Evolutionary conservation across 2,329 filamentous ascomycete genomes (phyloP), one percentile per base, ranked within the genome.

Genomic region (Penicillium sp.): DNA sequence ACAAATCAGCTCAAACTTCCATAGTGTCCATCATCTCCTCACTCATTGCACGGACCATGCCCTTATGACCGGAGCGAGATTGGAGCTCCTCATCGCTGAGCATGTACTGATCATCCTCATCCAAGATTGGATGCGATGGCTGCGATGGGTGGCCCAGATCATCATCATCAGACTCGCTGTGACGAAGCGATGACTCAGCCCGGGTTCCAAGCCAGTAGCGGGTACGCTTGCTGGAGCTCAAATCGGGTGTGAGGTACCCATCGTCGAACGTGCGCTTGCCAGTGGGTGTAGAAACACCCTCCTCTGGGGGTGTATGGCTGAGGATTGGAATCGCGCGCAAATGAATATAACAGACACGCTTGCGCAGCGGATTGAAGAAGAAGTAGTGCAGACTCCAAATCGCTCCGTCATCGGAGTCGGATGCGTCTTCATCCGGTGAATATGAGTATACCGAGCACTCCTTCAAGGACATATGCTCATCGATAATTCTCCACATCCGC

Each of bases 301-400:
- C 72, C 55, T 80, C 46, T 82, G 89, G 72, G 82, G 86, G 62
- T 80, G 90, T 69, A 90, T 87, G 65, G 89, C 88, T 57, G 86
- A 93, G 70, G 8, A 79, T 78, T n/a, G 78, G 79, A 46, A 97
- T 86, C n/a, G 91, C 93, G 59, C 93, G 89, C 46, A 97, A 85
- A 70, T 97, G 96, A 46, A 99, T 79, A 73, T 99, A 99, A 59
- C 91, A 93, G 19, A 99, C 93, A 43, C 95, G 87, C 79, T 98
- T 98, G 70, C 89, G 84, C 26, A 87, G 82, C 69, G 93, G 93
- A 80, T 96, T 97, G 83, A 97, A 98, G 75, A 98, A 96, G 80
- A 99, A 96, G 76, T 96, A 97, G 74, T 98, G 93, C 61, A 93
- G 83, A 49, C 90, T 92, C 93, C 93, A 99, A 61, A 99, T 93